A percentile compares a stretch with the other conserved stretches of the same genome.
phyloP scores from a whole-genome alignment of 2,329 filamentous ascomycete genomes.

The Aspergillus ochraceus region DNA sequence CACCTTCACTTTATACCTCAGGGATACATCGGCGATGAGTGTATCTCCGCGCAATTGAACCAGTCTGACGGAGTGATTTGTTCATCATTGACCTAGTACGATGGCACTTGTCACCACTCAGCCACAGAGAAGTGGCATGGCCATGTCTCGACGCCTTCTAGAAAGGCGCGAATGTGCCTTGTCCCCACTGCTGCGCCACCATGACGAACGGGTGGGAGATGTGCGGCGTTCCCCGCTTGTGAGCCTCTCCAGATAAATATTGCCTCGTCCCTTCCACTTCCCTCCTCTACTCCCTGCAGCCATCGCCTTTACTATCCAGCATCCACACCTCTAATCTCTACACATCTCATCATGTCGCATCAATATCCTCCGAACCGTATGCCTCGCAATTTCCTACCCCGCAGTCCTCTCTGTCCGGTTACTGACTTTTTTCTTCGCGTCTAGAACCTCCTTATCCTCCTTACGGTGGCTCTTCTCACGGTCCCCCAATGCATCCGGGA shows the following conservation, averaged over 20 bases:
- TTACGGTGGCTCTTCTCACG: slow-evolving; percentile 23
- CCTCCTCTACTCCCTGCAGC: no score
- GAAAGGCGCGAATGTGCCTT: background rate
- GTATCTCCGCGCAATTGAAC: background rate
- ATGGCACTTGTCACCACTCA: no score
- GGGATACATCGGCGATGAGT: background rate
- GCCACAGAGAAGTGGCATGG: background rate
- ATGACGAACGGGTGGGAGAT: background rate
- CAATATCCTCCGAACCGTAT: background rate
- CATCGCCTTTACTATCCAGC: background rate
- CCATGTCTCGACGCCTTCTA: background rate
- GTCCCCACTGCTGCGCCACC: background rate
- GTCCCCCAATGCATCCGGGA: background rate
- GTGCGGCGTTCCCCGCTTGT: no score
- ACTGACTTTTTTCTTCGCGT: background rate
- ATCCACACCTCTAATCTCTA: no score
- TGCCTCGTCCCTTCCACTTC: background rate
- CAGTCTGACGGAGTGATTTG: background rate
- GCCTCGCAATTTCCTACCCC: background rate
- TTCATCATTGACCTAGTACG: background rate
- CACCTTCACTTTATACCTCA: no score
- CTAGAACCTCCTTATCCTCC: slow-evolving; percentile 27
- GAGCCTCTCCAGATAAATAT: background rate
- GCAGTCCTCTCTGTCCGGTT: background rate
- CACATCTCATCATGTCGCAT: background rate